phyloP scores from a whole-genome alignment of 78 protist genomes.

The Dictyostelium purpureum region DNA sequence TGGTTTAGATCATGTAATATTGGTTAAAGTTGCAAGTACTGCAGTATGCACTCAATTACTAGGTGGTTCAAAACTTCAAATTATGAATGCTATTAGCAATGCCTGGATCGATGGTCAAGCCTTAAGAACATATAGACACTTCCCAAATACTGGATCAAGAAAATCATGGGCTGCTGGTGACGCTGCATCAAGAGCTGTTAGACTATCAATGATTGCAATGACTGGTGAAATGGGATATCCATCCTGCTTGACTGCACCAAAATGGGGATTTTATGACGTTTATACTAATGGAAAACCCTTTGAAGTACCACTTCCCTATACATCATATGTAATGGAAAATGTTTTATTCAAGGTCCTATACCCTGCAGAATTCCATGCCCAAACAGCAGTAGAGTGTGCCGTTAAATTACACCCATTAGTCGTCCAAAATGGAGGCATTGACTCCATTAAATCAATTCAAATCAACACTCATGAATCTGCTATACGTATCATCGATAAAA shows the following conservation, averaged over 20 bases:
- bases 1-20: slow-evolving; percentile 85
- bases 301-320: slow-evolving; percentile 29
- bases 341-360: slow-evolving; percentile 79
- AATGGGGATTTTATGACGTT: slow-evolving; percentile 84
- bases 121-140: slow-evolving; percentile 81
- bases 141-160: slow-evolving; percentile 82
- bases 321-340: slow-evolving; percentile 79
- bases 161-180: slow-evolving; percentile 89
- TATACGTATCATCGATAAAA: slow-evolving; percentile 84
- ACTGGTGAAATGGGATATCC: slow-evolving; percentile 86
- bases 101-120: slow-evolving; percentile 79
- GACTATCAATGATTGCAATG: slow-evolving; percentile 35
- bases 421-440: neutral
- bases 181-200: slow-evolving; percentile 74
- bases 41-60: slow-evolving; percentile 59
- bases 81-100: slow-evolving; percentile 73
- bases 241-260: slow-evolving; percentile 41
- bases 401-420: slow-evolving; percentile 39
- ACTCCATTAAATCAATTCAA: slow-evolving; percentile 9
- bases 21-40: slow-evolving; percentile 81
- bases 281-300: slow-evolving; percentile 44
- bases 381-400: slow-evolving; percentile 82
- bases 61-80: slow-evolving; percentile 70
- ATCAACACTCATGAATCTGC: slow-evolving; percentile 76
- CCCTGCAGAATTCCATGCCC: slow-evolving; percentile 87